These are phyloP conservation scores for Lipomyces chichibuensis DNA, from an alignment of 805 yeast species.

Conservation along the genomic window DNA sequence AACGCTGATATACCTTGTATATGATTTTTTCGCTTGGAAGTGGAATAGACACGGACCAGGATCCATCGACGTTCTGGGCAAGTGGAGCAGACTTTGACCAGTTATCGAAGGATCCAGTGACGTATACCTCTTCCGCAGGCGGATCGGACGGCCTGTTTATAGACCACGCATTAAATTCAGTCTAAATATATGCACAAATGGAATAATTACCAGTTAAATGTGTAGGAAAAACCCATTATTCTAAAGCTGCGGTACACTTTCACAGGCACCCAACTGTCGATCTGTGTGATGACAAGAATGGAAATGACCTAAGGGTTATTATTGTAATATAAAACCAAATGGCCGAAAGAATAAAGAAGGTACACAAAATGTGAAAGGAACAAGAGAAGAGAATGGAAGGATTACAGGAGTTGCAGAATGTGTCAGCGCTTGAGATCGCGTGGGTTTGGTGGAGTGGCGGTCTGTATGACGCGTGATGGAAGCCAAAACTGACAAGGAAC, in stretches of 20 bases:
- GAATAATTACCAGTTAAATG: constrained; percentile 26
- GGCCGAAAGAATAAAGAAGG: background rate
- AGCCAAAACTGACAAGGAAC: too few relatives aligned
- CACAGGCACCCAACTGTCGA: background rate
- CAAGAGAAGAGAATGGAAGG: background rate
- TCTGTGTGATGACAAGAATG: background rate
- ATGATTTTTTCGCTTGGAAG: constrained; percentile 50
- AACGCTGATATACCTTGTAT: constrained; percentile 45
- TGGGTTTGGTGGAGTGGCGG: background rate
- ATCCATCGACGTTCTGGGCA: constrained; percentile 62
- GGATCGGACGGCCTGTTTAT: constrained; percentile 45
- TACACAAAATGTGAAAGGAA: background rate
- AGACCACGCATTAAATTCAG: background rate
- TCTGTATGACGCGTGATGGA: background rate
- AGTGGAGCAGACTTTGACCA: constrained; percentile 66
- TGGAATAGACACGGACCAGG: constrained; percentile 64
- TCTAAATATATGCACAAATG: background rate
- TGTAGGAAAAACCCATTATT: constrained; percentile 24
- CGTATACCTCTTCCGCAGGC: constrained; percentile 60
- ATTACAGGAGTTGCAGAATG: background rate
- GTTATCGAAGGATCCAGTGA: constrained; percentile 72
- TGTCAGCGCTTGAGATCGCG: background rate
- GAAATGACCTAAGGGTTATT: background rate
- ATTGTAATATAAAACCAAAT: background rate
- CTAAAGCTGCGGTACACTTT: background rate